Base-by-base conservation (phyloP, 257 asterid genomes). In the Dorcoceras hygrometricum region DNA sequence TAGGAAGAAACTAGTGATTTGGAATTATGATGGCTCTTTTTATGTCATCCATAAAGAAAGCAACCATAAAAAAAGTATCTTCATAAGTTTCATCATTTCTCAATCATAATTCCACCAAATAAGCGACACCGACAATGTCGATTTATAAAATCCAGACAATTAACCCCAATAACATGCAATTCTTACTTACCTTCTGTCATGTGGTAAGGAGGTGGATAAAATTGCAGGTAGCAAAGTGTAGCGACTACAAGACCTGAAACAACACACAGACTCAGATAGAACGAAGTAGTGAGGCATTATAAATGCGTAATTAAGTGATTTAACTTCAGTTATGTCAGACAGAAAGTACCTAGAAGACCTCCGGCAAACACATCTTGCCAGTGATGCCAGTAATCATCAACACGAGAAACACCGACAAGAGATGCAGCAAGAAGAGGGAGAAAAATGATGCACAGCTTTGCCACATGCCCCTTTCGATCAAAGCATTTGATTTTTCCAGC, bases 371-470 rank as follows among this genome's bases (percentile, higher is more conserved):
- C 79, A 55, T 78, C 86, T 62, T 81, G 77, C 83, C 83, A 78
- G 61, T 78, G 83, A 57, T 81, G 86, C 86, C 86, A 75, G 54
- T 81, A 81, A 55, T 81, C 86, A 60, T 78, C 83, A 4, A 78
- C 84, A 53, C 86, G 77, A 11, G 86, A 81, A 70, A 81, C 67
- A 27, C 74, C 86, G 31, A 81, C 84, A 32, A 81, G 76, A 19
- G 78, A 68, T 16, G 86, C 86, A 57, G 67, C 23, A 63, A 81
- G 86, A 5, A 78, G 63, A 20, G 80, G 86, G 14, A 78, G 76
- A 59, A 81, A 65, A 71, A 81, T 6, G 39, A 81, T 54, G 63
- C 86, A 81, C 0, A 81, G 78, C 46, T 78, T 81, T 50, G 76
- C 84, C 48, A 76, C 80, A 71, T 81, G 86, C 4, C 86, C 86